Evolutionary conservation across 2,329 filamentous ascomycete species (phyloP).

Genomic region (Biscogniauxia mediterranea): DNA sequence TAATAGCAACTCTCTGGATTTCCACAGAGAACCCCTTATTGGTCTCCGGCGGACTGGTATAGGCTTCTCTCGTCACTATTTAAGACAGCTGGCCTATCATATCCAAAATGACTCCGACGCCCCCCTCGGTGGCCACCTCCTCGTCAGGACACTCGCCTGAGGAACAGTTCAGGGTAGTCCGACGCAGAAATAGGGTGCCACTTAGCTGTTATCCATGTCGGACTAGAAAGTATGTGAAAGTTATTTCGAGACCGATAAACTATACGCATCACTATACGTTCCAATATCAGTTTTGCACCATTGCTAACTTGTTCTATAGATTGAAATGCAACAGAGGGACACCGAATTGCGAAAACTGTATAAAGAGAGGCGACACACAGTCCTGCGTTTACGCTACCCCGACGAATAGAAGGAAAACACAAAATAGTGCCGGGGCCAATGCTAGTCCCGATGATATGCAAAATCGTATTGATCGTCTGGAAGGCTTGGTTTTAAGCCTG

Average conservation of each 20-base stretch:
- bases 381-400: constrained; percentile 84
- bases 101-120: constrained; percentile 67
- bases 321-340: constrained; percentile 86
- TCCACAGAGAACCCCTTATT: background rate
- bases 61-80: background rate
- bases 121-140: constrained; percentile 75
- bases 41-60: background rate
- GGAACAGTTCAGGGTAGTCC: constrained; percentile 80
- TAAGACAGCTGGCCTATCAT: background rate
- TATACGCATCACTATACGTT: constrained; percentile 17
- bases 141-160: constrained; percentile 77
- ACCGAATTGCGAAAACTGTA: constrained; percentile 86
- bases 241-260: constrained; percentile 12
- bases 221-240: constrained; percentile 73
- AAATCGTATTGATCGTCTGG: constrained; percentile 92
- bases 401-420: constrained; percentile 68
- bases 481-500: constrained; percentile 85
- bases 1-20: background rate
- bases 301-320: constrained; percentile 34
- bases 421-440: constrained; percentile 51
- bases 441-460: constrained; percentile 87
- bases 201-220: constrained; percentile 89
- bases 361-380: constrained; percentile 76
- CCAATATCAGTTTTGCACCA: constrained; percentile 11
- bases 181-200: constrained; percentile 88